Evolutionary conservation across 2,329 filamentous ascomycete species (phyloP).

Genomic region (Simplicillium aogashimaense): DNA sequence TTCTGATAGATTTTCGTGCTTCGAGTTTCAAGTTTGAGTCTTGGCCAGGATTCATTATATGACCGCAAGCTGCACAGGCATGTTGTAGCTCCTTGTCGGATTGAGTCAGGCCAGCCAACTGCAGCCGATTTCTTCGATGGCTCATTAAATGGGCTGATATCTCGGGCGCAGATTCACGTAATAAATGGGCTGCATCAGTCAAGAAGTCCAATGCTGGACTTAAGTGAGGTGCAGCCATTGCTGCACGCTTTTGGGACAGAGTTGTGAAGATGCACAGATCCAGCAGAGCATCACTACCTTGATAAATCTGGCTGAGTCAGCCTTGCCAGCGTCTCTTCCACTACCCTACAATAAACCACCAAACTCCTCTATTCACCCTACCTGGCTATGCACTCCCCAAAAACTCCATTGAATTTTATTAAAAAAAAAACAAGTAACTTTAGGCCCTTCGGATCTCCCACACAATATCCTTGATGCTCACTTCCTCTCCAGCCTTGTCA

Average conservation of each 20-base stretch:
- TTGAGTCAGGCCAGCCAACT: constrained; percentile 30
- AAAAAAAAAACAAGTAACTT: not conserved
- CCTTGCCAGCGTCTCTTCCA: not conserved
- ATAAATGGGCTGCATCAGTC: constrained; percentile 48
- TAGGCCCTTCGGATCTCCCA: constrained; percentile 75
- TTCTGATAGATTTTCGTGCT: constrained; percentile 7
- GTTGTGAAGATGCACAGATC: not conserved
- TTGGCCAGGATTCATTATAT: constrained; percentile 46
- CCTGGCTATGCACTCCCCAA: constrained; percentile 1
- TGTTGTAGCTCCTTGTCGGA: constrained; percentile 42
- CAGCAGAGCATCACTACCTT: not conserved
- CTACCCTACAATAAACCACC: not conserved
- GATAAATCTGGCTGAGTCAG: constrained; percentile 1
- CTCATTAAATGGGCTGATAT: constrained; percentile 51
- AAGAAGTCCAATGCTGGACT: constrained; percentile 32
- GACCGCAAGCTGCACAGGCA: constrained; percentile 50
- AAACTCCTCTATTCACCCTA: not conserved
- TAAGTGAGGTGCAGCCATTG: constrained; percentile 12
- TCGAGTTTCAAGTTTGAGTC: constrained; percentile 29
- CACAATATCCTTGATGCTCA: constrained; percentile 79
- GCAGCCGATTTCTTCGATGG: constrained; percentile 38
- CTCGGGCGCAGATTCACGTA: constrained; percentile 40
- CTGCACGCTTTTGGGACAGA: not conserved
- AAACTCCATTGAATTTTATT: not conserved
- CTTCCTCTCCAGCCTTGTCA: constrained; percentile 84